Percentiles rank a stretch among this genome's conserved stretches.
Conservation (phyloP, 306 rosid species). For the Luffa acutangula region DNA sequence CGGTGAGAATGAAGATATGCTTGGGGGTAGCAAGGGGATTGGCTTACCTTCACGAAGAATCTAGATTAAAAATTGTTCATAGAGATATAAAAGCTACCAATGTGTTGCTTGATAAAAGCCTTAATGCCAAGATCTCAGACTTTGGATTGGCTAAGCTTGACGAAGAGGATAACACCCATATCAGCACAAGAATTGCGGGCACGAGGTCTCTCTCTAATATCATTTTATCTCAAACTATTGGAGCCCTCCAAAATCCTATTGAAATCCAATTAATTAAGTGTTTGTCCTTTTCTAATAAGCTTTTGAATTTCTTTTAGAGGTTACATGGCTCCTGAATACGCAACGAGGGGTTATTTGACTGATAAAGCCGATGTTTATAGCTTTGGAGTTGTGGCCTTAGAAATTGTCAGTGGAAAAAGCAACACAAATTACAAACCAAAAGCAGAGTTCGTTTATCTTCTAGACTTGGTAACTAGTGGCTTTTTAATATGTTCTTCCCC, state of each 20-base stretch:
- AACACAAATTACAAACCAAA: too few species aligned
- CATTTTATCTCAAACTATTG: not conserved
- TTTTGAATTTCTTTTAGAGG: not conserved
- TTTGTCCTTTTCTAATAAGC: not conserved
- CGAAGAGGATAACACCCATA: slow-evolving; percentile 71
- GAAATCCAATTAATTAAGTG: too few species aligned
- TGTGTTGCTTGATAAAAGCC: slow-evolving; percentile 59
- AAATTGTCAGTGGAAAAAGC: slow-evolving; percentile 33
- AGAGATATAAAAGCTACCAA: slow-evolving; percentile 92
- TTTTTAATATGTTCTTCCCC: too few species aligned
- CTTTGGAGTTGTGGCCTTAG: slow-evolving; percentile 59
- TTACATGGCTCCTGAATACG: slow-evolving; percentile 17
- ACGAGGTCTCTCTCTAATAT: slow-evolving; percentile 53
- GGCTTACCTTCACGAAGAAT: slow-evolving; percentile 80
- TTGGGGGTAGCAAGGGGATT: slow-evolving; percentile 64
- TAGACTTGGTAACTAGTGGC: too few species aligned
- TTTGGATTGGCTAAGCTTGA: slow-evolving; percentile 88
- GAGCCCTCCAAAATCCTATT: too few species aligned
- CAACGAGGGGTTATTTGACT: slow-evolving; percentile 72
- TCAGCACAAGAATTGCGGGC: slow-evolving; percentile 79
- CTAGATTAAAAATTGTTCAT: slow-evolving; percentile 75
- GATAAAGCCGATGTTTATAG: slow-evolving; percentile 80
- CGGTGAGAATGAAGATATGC: slow-evolving; percentile 49
- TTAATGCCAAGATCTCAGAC: slow-evolving; percentile 80
- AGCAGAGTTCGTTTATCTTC: too few species aligned